Base-by-base conservation (phyloP, 805 yeast genomes). In the Metschnikowia arizonensis region DNA sequence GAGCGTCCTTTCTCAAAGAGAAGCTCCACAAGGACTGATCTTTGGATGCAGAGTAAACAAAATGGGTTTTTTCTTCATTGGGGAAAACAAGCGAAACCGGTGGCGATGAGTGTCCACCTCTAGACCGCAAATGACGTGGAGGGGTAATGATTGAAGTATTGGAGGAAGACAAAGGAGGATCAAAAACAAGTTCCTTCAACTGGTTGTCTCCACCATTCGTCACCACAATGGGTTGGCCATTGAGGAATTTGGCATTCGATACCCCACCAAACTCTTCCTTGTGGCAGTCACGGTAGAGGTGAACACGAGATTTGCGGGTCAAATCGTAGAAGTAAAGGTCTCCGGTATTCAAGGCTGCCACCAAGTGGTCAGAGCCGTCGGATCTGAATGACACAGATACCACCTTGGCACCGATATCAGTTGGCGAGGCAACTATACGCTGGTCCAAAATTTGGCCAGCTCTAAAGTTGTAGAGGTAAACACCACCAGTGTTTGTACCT, bases 91-190 rank as follows among this genome's bases (percentile, higher is more conserved):
- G 79, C 4, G 79, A 61, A 0, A 84, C 74, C 2, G 98, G 95
- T 3, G 99, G 96, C 25, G 86, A 84, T 3, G 96, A 81, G 63
- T 93, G 99, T n/a, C 99, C 99, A 57, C 97, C 98, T 61, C 99
- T 79, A 1, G 95, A 85, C 62, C 99, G 80, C 57, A 95, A 72
- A 49, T 83, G 81, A 59, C 99, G 82, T 34, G 99, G 98, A 1
- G 97, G 96, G 10, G 89, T 79, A 4, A 86, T 83, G 26, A 88
- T 80, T 1, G 83, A 71, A 0, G 78, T 56, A 53, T 82, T 78
- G 4, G 83, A 66, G 1, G 84, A 69, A 0, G 90, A 81, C 42
- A 90, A 68, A 1, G 93, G 79, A 2, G 97, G 97, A 65, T 93
- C 99, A 65, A 93, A 93, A 0, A 89, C 97, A 55, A 74, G 86